A percentile compares a stretch with the other conserved stretches of the same genome.
Evolutionary conservation across 352 stramenopile species (phyloP).

Genomic region (Phytophthora sp.): DNA sequence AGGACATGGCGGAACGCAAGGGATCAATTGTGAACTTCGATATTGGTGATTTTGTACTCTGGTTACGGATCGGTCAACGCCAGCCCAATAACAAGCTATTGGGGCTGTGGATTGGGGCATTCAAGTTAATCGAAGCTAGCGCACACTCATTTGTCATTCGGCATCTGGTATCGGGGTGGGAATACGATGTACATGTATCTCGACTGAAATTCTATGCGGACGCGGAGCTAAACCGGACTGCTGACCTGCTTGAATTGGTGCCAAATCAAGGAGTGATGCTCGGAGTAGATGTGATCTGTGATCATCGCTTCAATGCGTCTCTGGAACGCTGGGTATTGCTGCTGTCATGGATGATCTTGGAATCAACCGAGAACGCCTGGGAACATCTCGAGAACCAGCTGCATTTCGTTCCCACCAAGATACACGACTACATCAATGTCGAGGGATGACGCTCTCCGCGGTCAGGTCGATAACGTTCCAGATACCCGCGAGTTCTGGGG

Average conservation of each 20-base stretch:
- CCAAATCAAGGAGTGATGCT: slow-evolving; percentile 17
- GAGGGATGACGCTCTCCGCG: too few species aligned
- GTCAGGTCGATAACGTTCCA: too few species aligned
- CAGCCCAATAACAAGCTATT: slow-evolving; percentile 25
- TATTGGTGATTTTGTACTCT: slow-evolving; percentile 29
- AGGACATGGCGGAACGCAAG: slow-evolving; percentile 7
- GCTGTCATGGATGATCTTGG: too few species aligned
- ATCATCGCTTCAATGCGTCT: too few species aligned
- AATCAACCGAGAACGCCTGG: too few species aligned
- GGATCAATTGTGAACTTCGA: slow-evolving; percentile 21
- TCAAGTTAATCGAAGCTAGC: slow-evolving; percentile 13
- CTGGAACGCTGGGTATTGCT: too few species aligned
- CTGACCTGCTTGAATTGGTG: slow-evolving; percentile 12
- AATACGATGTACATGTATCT: slow-evolving; percentile 22
- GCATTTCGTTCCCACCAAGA: too few species aligned
- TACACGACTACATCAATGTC: too few species aligned
- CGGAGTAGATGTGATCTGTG: too few species aligned
- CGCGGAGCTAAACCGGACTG: slow-evolving; percentile 3
- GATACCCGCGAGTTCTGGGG: too few species aligned
- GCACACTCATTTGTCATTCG: slow-evolving; percentile 19
- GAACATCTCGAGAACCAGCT: too few species aligned
- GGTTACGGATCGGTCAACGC: slow-evolving; percentile 24
- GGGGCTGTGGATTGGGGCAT: slow-evolving; percentile 20
- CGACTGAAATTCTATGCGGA: slow-evolving; percentile 25
- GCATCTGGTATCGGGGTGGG: slow-evolving; percentile 10